phyloP scores from a whole-genome alignment of 108 stramenopile genomes.

The Seminavis robusta region DNA sequence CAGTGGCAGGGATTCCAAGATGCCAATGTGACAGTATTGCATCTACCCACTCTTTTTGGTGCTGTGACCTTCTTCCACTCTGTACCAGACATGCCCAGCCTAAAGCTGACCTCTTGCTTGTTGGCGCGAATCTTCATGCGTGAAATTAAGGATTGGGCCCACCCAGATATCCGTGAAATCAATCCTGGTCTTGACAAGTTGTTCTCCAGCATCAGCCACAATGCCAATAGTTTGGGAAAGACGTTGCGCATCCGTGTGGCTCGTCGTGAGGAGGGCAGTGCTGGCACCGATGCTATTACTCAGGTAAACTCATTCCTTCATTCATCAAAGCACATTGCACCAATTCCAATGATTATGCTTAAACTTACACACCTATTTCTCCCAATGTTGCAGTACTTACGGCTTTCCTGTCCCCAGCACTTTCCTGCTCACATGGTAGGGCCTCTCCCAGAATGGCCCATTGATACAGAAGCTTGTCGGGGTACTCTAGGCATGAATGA shows the following conservation, averaged over 20 bases:
- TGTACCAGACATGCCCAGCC: conserved; percentile 31
- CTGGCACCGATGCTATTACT: conserved; percentile 35
- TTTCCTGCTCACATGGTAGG: conserved; percentile 37
- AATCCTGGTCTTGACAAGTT: conserved; percentile 11
- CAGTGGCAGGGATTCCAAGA: conserved; percentile 15
- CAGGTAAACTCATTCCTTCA: conserved; percentile 17
- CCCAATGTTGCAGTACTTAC: conserved; percentile 13
- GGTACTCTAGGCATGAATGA: conserved; percentile 40
- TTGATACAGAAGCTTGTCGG: conserved; percentile 29
- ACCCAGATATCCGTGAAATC: conserved; percentile 27
- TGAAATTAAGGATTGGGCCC: conserved; percentile 40
- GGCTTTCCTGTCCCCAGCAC: conserved; percentile 19
- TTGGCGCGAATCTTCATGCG: conserved; percentile 46
- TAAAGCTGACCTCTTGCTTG: conserved; percentile 48
- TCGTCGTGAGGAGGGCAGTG: conserved; percentile 45
- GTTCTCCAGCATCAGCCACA: conserved; percentile 5
- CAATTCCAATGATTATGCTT: conserved; percentile 6
- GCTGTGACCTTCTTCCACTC: conserved; percentile 50
- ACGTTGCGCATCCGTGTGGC: conserved; percentile 31
- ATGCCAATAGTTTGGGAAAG: conserved; percentile 19
- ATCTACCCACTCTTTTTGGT: conserved; percentile 51
- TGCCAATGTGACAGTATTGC: conserved; percentile 25
- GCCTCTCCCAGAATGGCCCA: conserved; percentile 37
- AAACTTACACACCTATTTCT: not conserved
- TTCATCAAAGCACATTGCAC: conserved; percentile 23